Conservation (phyloP, 768 basidiomycete species). For the Dentipellis sp. region DNA sequence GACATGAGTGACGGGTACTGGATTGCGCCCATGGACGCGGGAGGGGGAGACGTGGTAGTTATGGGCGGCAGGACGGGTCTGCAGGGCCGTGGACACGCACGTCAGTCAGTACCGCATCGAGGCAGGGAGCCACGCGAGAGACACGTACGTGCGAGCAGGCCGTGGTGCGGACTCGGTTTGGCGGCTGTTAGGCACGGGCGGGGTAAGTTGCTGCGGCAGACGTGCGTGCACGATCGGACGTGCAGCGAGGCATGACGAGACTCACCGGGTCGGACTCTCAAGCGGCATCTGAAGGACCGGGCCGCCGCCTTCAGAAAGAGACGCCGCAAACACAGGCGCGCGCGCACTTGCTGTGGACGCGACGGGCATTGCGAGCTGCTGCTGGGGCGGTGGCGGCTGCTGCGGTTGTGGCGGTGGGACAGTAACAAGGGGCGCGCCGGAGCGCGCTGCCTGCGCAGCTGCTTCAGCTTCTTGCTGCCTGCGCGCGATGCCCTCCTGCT, state of each 20-base stretch:
- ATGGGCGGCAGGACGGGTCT: conserved; percentile 33
- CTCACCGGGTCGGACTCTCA: conserved; percentile 42
- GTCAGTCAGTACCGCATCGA: background rate
- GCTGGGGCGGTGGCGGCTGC: background rate
- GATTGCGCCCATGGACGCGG: conserved; percentile 36
- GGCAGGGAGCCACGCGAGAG: background rate
- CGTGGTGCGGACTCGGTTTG: conserved; percentile 17
- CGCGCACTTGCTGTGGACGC: background rate
- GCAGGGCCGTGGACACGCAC: background rate
- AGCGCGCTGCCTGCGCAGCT: conserved; percentile 20
- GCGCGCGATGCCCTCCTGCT: conserved; percentile 47
- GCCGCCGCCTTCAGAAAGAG: background rate
- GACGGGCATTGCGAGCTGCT: conserved; percentile 13
- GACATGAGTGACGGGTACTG: conserved; percentile 72
- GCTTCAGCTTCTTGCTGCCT: conserved; percentile 44
- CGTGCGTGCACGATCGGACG: conserved; percentile 24
- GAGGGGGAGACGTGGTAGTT: conserved; percentile 66
- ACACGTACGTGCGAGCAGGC: conserved; percentile 13
- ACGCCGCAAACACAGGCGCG: background rate
- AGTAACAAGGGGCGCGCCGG: conserved; percentile 1
- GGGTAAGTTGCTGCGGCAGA: background rate
- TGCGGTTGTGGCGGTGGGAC: no score
- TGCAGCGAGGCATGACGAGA: conserved; percentile 25
- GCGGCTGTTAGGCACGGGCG: conserved; percentile 23
- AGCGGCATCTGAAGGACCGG: conserved; percentile 38